Base-by-base conservation (phyloP, 2,329 filamentous ascomycete genomes). In the Orbilia javanica region DNA sequence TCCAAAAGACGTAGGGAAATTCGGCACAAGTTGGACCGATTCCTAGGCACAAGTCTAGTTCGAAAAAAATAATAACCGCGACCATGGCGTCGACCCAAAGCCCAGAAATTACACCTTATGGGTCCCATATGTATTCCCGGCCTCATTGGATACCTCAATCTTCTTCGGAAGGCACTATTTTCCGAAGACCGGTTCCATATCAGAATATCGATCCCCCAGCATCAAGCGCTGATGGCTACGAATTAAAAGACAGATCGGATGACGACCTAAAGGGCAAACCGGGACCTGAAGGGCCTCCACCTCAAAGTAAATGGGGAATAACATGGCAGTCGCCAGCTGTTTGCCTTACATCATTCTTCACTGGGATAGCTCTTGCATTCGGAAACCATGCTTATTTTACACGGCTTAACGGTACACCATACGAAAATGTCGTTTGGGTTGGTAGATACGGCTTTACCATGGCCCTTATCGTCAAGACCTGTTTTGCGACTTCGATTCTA, bases 341-440 rank as follows among this genome's bases (percentile, higher is more conserved):
- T 6, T 53, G 42, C 31, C 44, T 74, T 11, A 13, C 20, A 11
- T 57, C 63, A 20, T 69, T 25, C 15, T n/a, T 79, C 36, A 50
- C 75, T 2, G 75, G 67, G n/a, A 4, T 79, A 1, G 69, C 65
- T 5, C 15, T 70, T 18, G 68, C 75, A n/a, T 20, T 66, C 8
- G 75, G 74, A n/a, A 69, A 79, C 42, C 75, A 79, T n/a, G 63
- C 57, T 20, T 79, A 74, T 27, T 79, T 79, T 25, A 46, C 55
- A 3, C 29, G 53, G 1, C 75, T 79, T 22, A 44, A 79, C 29
- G 65, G 60, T 18, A 50, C 25, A 7, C 68, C 69, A 3, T 79
- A 79, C 57, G 57, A 69, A 42, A 79, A 79, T 46, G 46, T 65
- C 5, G 75, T 72, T 11, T 79, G 75, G 75, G 69, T 79, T 13